These are phyloP conservation scores for Aegilops tauschii DNA, from an alignment of 176 grass and related monocot species.

Conservation along the genomic window DNA sequence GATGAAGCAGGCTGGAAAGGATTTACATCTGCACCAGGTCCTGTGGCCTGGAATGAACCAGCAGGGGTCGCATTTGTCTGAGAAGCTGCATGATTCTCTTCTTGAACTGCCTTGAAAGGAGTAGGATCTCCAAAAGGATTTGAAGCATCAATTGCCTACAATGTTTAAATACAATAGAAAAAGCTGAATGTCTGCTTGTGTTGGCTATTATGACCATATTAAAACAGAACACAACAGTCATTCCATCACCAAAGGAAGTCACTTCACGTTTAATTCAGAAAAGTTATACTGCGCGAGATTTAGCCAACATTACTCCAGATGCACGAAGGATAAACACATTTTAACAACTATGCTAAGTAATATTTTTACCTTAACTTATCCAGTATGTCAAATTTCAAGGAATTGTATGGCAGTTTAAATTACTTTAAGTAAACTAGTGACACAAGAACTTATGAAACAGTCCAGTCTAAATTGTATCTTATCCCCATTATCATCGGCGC, in stretches of 20 bases:
- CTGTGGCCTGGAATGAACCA: slow-evolving; percentile 45
- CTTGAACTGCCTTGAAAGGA: slow-evolving; percentile 73
- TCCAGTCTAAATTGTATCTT: background rate
- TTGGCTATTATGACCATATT: background rate
- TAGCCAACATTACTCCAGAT: background rate
- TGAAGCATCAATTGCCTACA: slow-evolving; percentile 41
- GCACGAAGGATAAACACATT: slow-evolving; percentile 9
- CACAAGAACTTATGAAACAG: background rate
- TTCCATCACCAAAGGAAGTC: background rate
- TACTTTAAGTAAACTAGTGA: background rate
- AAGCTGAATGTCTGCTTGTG: background rate
- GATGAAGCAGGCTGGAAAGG: slow-evolving; percentile 50
- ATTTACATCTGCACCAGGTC: slow-evolving; percentile 37
- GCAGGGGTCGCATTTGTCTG: slow-evolving; percentile 45
- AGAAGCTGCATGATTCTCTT: slow-evolving; percentile 48
- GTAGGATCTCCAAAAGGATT: slow-evolving; percentile 92
- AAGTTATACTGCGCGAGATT: background rate
- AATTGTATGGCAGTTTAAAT: background rate
- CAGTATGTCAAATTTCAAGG: background rate
- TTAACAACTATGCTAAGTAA: background rate
- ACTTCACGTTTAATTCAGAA: slow-evolving; percentile 20
- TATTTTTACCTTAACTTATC: background rate
- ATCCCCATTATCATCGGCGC: background rate
- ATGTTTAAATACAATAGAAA: background rate
- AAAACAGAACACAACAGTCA: background rate